A percentile compares a stretch with the other conserved stretches of the same genome.
These are phyloP conservation scores for Hydrangea macrophylla DNA, from an alignment of 148 eudicot species.

Conservation along the genomic window DNA sequence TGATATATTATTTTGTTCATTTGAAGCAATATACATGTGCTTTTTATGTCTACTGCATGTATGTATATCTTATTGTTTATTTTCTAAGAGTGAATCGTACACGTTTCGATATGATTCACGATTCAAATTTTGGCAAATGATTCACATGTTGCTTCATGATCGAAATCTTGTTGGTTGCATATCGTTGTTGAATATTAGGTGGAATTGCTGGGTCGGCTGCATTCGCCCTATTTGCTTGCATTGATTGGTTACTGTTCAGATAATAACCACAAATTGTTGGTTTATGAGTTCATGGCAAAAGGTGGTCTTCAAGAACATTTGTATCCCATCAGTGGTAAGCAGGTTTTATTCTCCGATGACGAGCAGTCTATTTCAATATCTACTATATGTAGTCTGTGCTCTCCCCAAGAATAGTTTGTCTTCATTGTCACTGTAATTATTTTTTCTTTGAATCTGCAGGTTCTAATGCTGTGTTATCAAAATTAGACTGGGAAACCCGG, in stretches of 20 bases:
- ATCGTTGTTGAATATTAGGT: slow-evolving; percentile 42
- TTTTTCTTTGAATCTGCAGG: slow-evolving; percentile 31
- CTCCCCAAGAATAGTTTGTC: background rate
- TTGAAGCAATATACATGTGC: too few relatives aligned
- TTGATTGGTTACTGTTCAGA: slow-evolving; percentile 88
- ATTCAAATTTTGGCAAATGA: too few relatives aligned
- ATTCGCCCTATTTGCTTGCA: slow-evolving; percentile 76
- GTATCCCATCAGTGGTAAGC: slow-evolving; percentile 68
- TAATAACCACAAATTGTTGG: slow-evolving; percentile 67
- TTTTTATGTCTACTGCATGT: too few relatives aligned
- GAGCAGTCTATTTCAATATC: background rate
- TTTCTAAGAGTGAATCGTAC: too few relatives aligned
- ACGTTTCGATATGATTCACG: too few relatives aligned
- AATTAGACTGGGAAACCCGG: slow-evolving; percentile 78
- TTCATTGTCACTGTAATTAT: background rate
- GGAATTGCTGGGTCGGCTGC: slow-evolving; percentile 74
- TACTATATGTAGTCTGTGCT: background rate
- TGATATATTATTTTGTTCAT: too few relatives aligned
- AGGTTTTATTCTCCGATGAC: background rate
- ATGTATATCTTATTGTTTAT: too few relatives aligned
- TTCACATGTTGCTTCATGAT: too few relatives aligned
- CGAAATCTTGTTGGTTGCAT: slow-evolving; percentile 15
- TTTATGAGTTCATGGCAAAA: slow-evolving; percentile 93
- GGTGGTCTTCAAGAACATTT: slow-evolving; percentile 94
- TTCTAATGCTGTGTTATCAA: slow-evolving; percentile 43